Evolutionary conservation across 2,329 filamentous ascomycete species (phyloP).

Genomic region (Colletotrichum filicis): DNA sequence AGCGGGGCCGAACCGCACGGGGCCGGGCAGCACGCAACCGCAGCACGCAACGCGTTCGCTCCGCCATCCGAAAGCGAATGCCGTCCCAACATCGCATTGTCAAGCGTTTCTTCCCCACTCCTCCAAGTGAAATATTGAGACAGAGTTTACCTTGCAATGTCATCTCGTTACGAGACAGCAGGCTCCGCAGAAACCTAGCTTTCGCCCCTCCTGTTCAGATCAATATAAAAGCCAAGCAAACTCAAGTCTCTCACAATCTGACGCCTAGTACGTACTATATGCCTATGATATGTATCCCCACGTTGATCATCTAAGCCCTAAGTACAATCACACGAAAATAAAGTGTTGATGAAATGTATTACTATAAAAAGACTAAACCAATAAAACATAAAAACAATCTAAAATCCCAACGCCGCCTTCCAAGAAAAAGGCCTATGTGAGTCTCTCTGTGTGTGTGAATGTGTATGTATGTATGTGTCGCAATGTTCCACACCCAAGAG

Average conservation of each 20-base stretch:
- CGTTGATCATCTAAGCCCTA: neutral
- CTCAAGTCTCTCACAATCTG: no score
- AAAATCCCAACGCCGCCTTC: conserved; percentile 1
- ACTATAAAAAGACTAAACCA: neutral
- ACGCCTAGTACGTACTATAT: no score
- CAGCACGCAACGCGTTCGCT: no score
- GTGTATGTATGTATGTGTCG: neutral
- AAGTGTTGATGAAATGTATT: neutral
- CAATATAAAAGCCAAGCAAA: no score
- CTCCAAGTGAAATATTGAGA: neutral
- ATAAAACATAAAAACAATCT: neutral
- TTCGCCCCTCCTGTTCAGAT: no score
- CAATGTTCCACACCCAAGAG: neutral
- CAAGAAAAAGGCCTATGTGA: neutral
- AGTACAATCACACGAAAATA: no score
- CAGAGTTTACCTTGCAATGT: neutral
- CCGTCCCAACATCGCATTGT: neutral
- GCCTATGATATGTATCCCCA: neutral
- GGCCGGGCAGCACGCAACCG: neutral
- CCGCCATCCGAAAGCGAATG: neutral
- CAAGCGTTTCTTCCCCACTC: neutral
- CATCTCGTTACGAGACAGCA: no score
- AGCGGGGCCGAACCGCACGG: neutral
- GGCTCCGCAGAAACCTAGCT: no score
- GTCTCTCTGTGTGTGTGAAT: neutral